Percentiles rank a stretch among this genome's conserved stretches.
phyloP scores from a whole-genome alignment of 2,329 filamentous ascomycete genomes.

The Nemania diffusa region DNA sequence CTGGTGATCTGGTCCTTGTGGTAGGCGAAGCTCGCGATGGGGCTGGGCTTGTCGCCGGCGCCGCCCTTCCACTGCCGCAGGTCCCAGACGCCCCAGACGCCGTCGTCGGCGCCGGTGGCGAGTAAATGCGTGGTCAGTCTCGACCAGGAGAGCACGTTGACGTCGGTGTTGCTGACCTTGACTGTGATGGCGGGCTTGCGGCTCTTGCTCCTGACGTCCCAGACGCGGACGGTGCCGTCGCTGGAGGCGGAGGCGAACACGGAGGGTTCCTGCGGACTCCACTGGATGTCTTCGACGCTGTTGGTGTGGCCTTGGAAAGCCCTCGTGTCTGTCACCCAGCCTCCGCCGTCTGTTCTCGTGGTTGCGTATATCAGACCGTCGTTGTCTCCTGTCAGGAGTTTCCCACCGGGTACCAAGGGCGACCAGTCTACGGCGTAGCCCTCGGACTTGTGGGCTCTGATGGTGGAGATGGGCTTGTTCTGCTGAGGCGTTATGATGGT shows the following conservation, averaged over 20 bases:
- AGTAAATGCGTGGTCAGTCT: constrained; percentile 87
- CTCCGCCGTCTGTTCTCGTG: constrained; percentile 85
- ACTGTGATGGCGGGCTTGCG: constrained; percentile 88
- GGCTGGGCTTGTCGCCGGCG: constrained; percentile 71
- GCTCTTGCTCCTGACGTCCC: constrained; percentile 93
- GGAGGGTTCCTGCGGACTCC: constrained; percentile 91
- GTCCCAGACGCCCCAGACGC: constrained; percentile 96
- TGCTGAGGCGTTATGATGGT: constrained; percentile 81
- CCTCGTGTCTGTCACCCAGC: constrained; percentile 86
- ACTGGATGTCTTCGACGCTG: constrained; percentile 94
- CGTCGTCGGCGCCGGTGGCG: constrained; percentile 92
- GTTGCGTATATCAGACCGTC: constrained; percentile 90
- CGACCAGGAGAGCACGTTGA: constrained; percentile 98
- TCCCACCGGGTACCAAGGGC: constrained; percentile 79
- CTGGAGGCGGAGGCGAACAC: constrained; percentile 95
- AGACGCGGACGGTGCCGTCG: constrained; percentile 94
- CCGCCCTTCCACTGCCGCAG: constrained; percentile 90
- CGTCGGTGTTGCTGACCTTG: constrained; percentile 83
- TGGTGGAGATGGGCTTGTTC: constrained; percentile 87
- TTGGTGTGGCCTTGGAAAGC: constrained; percentile 85
- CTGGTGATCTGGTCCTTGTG: constrained; percentile 97
- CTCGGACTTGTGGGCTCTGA: constrained; percentile 91
- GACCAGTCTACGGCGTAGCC: constrained; percentile 99
- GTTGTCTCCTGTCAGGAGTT: constrained; percentile 91
- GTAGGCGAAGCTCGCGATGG: constrained; percentile 93